Evolutionary conservation across 2,329 filamentous ascomycete genomes (phyloP).

Genomic region (Fusarium verticillioides): DNA sequence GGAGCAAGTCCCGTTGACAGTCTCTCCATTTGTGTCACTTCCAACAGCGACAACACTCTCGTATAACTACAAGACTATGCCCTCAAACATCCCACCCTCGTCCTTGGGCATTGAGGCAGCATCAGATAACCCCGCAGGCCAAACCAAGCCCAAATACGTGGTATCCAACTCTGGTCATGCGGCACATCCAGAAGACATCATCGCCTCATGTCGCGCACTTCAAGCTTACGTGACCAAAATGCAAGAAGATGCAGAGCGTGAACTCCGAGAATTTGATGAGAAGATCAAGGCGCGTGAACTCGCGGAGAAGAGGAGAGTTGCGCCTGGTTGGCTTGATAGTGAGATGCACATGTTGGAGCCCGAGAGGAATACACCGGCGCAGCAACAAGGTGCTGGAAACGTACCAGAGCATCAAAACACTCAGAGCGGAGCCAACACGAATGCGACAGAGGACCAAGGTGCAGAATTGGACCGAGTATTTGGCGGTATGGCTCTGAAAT

Average conservation of each 20-base stretch:
- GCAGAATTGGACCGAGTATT: slow-evolving; percentile 69
- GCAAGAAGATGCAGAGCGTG: slow-evolving; percentile 73
- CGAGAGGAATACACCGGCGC: slow-evolving; percentile 58
- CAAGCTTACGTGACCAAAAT: slow-evolving; percentile 78
- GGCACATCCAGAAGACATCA: slow-evolving; percentile 87
- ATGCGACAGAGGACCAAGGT: slow-evolving; percentile 60
- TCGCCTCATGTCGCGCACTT: slow-evolving; percentile 82
- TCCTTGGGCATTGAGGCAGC: slow-evolving; percentile 51
- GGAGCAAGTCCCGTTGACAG: slow-evolving; percentile 90
- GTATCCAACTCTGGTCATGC: slow-evolving; percentile 81
- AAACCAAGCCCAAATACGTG: slow-evolving; percentile 76
- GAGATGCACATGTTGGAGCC: slow-evolving; percentile 76
- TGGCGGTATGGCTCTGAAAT: slow-evolving; percentile 58
- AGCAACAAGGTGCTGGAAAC: slow-evolving; percentile 43
- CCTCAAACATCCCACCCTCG: slow-evolving; percentile 78
- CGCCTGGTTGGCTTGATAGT: slow-evolving; percentile 84
- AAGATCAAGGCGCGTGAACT: slow-evolving; percentile 72
- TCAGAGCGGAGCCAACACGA: slow-evolving; percentile 30
- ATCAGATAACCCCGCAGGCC: slow-evolving; percentile 48
- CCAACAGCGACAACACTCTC: slow-evolving; percentile 91
- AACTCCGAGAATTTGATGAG: slow-evolving; percentile 77
- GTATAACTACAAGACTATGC: slow-evolving; percentile 93
- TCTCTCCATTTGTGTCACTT: slow-evolving; percentile 92
- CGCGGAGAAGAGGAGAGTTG: slow-evolving; percentile 81
- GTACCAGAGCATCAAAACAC: slow-evolving; percentile 18